Conservation (phyloP, 2,329 filamentous ascomycete species). For the Akanthomyces muscarius region DNA sequence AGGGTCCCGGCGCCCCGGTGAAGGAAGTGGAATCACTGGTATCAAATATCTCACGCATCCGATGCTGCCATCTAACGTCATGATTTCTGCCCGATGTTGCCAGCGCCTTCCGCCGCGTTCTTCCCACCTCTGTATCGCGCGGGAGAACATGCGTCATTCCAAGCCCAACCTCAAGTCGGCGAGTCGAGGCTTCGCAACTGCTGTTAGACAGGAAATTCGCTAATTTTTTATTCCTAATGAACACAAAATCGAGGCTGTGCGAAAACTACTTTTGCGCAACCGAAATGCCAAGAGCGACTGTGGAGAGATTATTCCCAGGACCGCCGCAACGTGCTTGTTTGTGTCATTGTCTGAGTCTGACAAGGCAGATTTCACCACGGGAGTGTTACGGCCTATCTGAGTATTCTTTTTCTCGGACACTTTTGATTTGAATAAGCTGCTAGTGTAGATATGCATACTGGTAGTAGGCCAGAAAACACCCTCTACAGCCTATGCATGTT, state of each 20-base stretch:
- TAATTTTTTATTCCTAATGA: no score
- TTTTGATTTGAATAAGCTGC: neutral
- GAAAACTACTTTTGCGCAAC: no score
- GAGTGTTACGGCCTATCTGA: neutral
- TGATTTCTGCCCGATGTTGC: neutral
- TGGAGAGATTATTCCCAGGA: slow-evolving; percentile 9
- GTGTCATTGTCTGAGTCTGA: neutral
- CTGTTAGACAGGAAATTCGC: no score
- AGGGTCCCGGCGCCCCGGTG: no score
- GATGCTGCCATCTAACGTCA: neutral
- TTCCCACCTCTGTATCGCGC: neutral
- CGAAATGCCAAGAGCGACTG: neutral
- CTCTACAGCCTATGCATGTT: neutral
- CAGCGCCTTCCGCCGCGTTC: neutral
- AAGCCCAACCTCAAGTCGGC: no score
- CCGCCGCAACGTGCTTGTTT: neutral
- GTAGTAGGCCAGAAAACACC: neutral
- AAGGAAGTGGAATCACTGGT: neutral
- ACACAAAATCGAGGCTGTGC: neutral
- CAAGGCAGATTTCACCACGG: neutral
- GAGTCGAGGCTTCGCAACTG: no score
- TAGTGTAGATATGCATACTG: neutral
- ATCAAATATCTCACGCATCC: neutral
- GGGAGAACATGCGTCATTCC: no score
- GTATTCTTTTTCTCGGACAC: neutral